Base-by-base conservation (phyloP, 225 moss, liverwort and hornwort species). In the Physcomitrium patens region DNA sequence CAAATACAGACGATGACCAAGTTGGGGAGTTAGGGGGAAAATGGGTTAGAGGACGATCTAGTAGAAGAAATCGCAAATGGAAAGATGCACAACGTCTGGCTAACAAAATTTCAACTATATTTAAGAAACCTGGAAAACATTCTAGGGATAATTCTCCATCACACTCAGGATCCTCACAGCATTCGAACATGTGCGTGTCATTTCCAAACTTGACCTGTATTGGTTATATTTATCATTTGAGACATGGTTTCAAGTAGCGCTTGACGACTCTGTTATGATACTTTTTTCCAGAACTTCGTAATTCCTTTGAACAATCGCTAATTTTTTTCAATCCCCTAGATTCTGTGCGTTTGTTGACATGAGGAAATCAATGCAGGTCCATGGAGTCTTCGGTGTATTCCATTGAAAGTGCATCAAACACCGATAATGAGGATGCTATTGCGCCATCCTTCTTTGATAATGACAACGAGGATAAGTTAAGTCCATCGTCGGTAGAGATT, bases 381-480 rank as follows among this genome's bases (percentile, higher is more conserved):
- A 42, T 61, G 1, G 72, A 72, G 45, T 71, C 65, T 63, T 76
- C 75, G 20, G 15, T 22, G 8, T 22, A 68, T 44, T 58, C 73
- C 2, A 3, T 51, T 64, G 77, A 54, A 20, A 80, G 64, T 84
- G 82, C 78, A 19, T 64, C 49, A 24, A 56, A 54, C 51, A 62
- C 64, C 47, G 79, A 84, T 13, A 85, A 88, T 3, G 86, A 80
- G 17, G 85, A 87, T 23, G 85, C 78, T 24, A 65, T 89, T 43
- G 78, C 89, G 17, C 76, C 86, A 37, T 86, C 92, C 27, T 94
- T 92, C 76, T 94, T 90, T 72, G 86, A 94, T 48, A 89, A 86
- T 65, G 90, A 92, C 31, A 89, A 87, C 41, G 92, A 92, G 37
- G 90, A 85, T 1, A 76, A 68, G 54, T 87, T 84, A 6, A 81